Evolutionary conservation across 1,139 yeast genomes (phyloP), one percentile per base, ranked within the genome.

Genomic region (Wickerhamiella pararugosa): DNA sequence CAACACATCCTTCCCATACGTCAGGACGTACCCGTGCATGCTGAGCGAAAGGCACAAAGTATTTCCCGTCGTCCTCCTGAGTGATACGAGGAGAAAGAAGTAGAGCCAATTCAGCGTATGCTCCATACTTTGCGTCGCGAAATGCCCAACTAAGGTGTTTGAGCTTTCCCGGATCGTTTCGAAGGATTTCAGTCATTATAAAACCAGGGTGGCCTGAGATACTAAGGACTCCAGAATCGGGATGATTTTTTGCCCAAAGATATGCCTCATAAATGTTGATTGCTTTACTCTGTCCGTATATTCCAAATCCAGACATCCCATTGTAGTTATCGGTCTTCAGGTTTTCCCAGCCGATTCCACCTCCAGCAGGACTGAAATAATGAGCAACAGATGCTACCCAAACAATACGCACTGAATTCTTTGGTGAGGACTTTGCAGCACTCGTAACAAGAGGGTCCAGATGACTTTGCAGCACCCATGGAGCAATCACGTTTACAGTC

Each of bases 371-470:
- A 1, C 51, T 29, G 29, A 47, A 36, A 32, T 40, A 44, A 32
- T 81, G 93, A 2, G 82, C 81, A 15, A 79, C 62, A 1, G 87
- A 76, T 11, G 83, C 70, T 26, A 81, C 63, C 54, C 76, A 75
- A 1, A 83, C 64, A 32, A 82, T 69, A 45, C 90, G 59, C 7
- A 43, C 46, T 1, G 79, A 76, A 41, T 55, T 56, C 2, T 25
- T 10, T 40, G 49, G 15, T 67, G 54, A 57, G 64, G 54, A 47
- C 49, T 37, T 58, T 62, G 40, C 45, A 56, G 51, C 47, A 6
- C 32, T 58, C 45, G 70, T 70, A 51, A 81, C 58, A 39, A 75
- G 51, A 1, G 79, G 76, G 8, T 78, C 51, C 21, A 81, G 57
- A 46, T 73, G 64, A 46, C 77, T 71, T 1, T 84, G 73, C 36